Percentiles rank a stretch among this genome's conserved stretches.
These are phyloP conservation scores for Yamadazyma triangularis DNA, from an alignment of 1,139 yeast species.

Conservation along the genomic window DNA sequence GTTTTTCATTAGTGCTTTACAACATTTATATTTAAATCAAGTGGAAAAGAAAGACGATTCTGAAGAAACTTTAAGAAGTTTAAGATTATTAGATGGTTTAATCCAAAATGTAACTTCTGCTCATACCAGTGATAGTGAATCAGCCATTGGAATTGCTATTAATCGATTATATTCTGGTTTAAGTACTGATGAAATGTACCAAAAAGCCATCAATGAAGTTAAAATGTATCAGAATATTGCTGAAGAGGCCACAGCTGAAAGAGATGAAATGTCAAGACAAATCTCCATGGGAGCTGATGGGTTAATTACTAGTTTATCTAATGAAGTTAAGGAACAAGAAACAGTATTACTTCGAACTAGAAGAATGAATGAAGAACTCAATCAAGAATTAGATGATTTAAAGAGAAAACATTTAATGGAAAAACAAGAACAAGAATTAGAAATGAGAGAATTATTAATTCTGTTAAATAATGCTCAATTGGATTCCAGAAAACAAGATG, in stretches of 20 bases:
- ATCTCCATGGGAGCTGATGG: conserved; percentile 84
- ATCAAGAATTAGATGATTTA: conserved; percentile 64
- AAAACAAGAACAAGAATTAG: conserved; percentile 83
- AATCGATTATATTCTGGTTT: conserved; percentile 74
- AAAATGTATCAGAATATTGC: conserved; percentile 61
- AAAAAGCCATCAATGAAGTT: conserved; percentile 71
- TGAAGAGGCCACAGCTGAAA: conserved; percentile 80
- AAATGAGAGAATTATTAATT: conserved; percentile 78
- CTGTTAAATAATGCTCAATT: conserved; percentile 48
- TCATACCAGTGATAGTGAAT: conserved; percentile 62
- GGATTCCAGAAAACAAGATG: conserved; percentile 23
- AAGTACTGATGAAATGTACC: conserved; percentile 87
- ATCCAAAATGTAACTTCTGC: conserved; percentile 73
- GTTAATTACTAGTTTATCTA: conserved; percentile 62
- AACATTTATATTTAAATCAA: conserved; percentile 75
- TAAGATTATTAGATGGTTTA: conserved; percentile 77
- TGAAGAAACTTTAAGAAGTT: conserved; percentile 56
- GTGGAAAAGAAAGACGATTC: conserved; percentile 49
- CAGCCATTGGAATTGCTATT: conserved; percentile 79
- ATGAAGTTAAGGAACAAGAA: conserved; percentile 72
- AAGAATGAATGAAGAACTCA: conserved; percentile 59
- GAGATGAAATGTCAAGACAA: conserved; percentile 73
- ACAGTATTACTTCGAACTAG: conserved; percentile 63
- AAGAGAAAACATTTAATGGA: conserved; percentile 68
- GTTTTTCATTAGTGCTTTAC: conserved; percentile 71